phyloP scores from a whole-genome alignment of 2,329 filamentous ascomycete species.

The Diaporthe sp. region DNA sequence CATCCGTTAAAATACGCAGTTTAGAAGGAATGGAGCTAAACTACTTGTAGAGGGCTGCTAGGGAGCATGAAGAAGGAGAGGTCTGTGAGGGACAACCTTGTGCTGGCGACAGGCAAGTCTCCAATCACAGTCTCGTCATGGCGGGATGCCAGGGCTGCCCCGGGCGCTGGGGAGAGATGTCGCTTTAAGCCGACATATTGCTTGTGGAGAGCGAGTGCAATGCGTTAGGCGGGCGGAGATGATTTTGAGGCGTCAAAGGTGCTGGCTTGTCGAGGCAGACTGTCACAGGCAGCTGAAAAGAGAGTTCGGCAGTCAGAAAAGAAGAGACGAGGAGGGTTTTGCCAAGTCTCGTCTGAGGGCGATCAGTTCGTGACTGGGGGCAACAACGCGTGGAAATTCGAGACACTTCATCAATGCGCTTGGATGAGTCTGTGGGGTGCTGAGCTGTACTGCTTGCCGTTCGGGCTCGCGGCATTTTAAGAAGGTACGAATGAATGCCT shows the following conservation, averaged over 20 bases:
- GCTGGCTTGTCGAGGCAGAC: constrained; percentile 11
- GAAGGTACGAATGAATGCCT: background rate
- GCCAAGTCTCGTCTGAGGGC: constrained; percentile 26
- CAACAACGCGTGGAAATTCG: constrained; percentile 20
- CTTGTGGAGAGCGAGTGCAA: constrained; percentile 19
- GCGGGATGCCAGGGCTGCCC: constrained; percentile 12
- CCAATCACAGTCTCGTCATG: constrained; percentile 21
- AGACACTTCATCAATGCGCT: constrained; percentile 28
- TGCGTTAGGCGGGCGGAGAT: constrained; percentile 19
- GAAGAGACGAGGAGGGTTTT: constrained; percentile 29
- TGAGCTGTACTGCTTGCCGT: background rate
- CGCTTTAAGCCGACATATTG: constrained; percentile 18
- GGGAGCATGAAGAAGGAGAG: constrained; percentile 19
- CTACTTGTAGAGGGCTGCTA: background rate
- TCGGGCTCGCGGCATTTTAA: background rate
- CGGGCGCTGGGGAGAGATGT: background rate
- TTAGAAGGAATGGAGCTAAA: background rate
- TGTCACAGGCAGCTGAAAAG: constrained; percentile 9
- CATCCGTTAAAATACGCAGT: background rate
- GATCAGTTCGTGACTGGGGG: constrained; percentile 31
- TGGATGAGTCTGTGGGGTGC: constrained; percentile 26
- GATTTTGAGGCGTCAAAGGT: background rate
- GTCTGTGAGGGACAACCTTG: constrained; percentile 23
- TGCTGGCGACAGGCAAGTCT: background rate
- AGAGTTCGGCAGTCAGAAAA: constrained; percentile 15